Evolutionary conservation across 1,284 basidiomycete genomes (phyloP), one percentile per base, ranked within the genome.

Genomic region (Boletus semigastroideus): DNA sequence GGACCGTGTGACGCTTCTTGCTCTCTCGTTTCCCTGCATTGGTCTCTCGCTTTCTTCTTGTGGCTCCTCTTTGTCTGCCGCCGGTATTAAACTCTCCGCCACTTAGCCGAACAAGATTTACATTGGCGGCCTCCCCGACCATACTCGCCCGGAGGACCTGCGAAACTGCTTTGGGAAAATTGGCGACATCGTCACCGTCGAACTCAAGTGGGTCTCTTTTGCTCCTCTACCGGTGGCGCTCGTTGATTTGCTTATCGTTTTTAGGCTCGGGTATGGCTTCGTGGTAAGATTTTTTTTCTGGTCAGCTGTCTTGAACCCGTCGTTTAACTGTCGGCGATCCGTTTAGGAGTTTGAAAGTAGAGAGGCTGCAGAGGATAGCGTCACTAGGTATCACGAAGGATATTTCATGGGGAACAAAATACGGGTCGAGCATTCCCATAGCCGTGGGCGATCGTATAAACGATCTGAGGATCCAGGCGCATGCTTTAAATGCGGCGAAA

Each of bases 381-480:
- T 92, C 10, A 79, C 84, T 10, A 91, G 91, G 63, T 92, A 92
- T 61, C 79, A 92, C 60, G 90, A 92, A 74, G 90, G 90, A 3
- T 85, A 77, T 55, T 92, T 92, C 66, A 90, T 92, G 87, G 90
- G 90, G 39, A 91, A 90, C 68, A 90, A 90, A 73, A 91, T 92
- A 53, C 84, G 86, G 16, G 90, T 92, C 13, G 90, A 92, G 66
- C 70, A 87, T 16, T 92, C 90, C 41, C 87, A 86, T 68, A 88
- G 89, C 17, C 89, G 90, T 50, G 86, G 87, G 20, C 78, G 87
- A 56, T 84, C 84, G n/a, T 84, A 85, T 11, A 90, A 89, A 65
- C 86, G 83, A 56, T 72, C 78, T 22, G 83, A 84, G 22, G 90
- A 91, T 52, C 88, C 90, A 27, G 88, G 89, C 11, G 87, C 89